Percentiles rank a stretch among this genome's conserved stretches.
Evolutionary conservation across 169 alveolate species (phyloP).

Genomic region (Plasmodium inui): DNA sequence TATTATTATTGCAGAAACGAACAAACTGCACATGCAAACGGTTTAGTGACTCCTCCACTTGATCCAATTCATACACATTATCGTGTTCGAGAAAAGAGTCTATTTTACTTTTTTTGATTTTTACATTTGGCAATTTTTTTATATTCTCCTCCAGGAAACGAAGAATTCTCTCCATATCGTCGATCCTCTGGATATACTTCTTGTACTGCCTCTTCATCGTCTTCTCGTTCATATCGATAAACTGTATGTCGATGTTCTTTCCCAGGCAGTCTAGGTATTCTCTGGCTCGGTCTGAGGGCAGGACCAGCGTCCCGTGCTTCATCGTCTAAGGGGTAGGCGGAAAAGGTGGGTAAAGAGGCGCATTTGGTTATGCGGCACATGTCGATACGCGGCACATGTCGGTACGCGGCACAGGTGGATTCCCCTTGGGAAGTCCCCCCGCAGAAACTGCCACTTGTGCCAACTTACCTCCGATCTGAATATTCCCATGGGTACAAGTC

Average conservation of each 20-base stretch:
- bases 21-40: conserved; percentile 91
- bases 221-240: conserved; percentile 90
- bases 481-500: conserved; percentile 26
- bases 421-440: not conserved
- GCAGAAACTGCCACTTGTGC: too few relatives aligned
- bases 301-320: conserved; percentile 94
- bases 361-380: not conserved
- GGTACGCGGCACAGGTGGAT: not conserved
- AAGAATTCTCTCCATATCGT: conserved; percentile 93
- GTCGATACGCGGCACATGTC: not conserved
- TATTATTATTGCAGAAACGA: conserved; percentile 89
- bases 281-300: conserved; percentile 93
- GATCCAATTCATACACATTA: conserved; percentile 86
- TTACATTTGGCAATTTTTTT: conserved; percentile 85
- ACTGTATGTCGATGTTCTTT: conserved; percentile 88
- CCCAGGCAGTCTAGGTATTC: conserved; percentile 91
- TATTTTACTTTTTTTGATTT: conserved; percentile 83
- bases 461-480: conserved; percentile 65
- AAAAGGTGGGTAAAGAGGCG: not conserved
- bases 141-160: conserved; percentile 88
- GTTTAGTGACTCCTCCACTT: conserved; percentile 90
- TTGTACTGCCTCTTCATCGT: conserved; percentile 92
- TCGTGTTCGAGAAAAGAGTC: conserved; percentile 88
- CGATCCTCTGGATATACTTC: conserved; percentile 92
- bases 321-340: conserved; percentile 79